Evolutionary conservation across 2,329 filamentous ascomycete genomes (phyloP).

Genomic region (Colletotrichum phormii): DNA sequence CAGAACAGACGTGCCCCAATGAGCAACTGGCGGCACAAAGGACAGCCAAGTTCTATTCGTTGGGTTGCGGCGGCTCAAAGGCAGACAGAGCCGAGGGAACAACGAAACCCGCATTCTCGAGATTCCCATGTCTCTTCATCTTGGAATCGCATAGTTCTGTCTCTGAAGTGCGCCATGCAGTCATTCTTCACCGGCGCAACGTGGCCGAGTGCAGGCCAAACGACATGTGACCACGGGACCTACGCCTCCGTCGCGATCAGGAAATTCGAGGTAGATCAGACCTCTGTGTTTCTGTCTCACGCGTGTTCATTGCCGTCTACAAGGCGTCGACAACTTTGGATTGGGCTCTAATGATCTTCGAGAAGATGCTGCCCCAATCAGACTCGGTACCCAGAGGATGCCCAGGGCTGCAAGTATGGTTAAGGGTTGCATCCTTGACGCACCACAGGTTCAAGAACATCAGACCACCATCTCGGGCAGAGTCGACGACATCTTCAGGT

Average conservation of each 20-base stretch:
- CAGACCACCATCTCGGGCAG: not conserved
- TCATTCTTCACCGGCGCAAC: conserved; percentile 29
- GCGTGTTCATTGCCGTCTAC: not conserved
- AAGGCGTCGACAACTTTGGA: not conserved
- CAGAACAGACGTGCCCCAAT: not conserved
- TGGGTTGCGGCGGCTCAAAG: conserved; percentile 23
- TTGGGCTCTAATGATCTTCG: not conserved
- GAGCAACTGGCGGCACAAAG: not conserved
- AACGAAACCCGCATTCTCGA: not conserved
- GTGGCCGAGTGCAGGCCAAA: conserved; percentile 20
- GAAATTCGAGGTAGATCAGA: not conserved
- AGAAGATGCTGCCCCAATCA: not conserved
- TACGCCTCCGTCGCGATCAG: not conserved
- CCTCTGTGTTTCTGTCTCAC: not conserved
- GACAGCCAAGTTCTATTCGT: conserved; percentile 1
- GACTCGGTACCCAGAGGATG: not conserved
- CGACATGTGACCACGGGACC: conserved; percentile 7
- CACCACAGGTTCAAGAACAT: not conserved
- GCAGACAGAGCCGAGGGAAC: conserved; percentile 1
- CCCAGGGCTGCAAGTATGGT: not conserved
- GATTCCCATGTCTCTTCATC: not conserved
- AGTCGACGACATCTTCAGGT: not conserved
- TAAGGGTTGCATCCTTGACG: not conserved
- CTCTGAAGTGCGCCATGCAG: conserved; percentile 13
- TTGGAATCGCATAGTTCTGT: not conserved